phyloP scores from a whole-genome alignment of 1,284 basidiomycete genomes.

The Acaromyces ingoldii region DNA sequence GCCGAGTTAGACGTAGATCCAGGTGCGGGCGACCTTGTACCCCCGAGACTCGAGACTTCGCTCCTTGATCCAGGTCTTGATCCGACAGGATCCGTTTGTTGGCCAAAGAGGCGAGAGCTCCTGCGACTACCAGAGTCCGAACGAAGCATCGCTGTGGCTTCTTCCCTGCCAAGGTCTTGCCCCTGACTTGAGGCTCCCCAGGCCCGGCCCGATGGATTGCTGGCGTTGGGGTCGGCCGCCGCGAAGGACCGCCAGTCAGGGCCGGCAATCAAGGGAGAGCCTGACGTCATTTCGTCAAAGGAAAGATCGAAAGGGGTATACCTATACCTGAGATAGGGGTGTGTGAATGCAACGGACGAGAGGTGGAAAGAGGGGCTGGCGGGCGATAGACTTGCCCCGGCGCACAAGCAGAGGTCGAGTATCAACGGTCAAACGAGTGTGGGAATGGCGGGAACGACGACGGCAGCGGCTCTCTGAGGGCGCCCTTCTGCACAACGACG shows the following conservation, averaged over 20 bases:
- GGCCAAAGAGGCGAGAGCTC: not conserved
- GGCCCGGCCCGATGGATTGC: not conserved
- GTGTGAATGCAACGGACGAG: too few species aligned
- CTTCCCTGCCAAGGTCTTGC: not conserved
- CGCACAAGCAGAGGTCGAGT: too few species aligned
- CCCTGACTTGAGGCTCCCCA: too few species aligned
- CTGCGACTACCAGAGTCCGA: not conserved
- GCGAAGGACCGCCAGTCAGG: constrained; percentile 1
- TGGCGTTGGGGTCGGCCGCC: not conserved
- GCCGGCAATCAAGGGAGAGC: not conserved
- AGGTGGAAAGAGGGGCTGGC: too few species aligned
- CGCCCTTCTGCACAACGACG: too few species aligned
- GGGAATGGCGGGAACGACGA: too few species aligned
- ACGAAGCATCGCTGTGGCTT: not conserved
- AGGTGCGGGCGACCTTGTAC: not conserved
- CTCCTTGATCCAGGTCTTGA: constrained; percentile 2
- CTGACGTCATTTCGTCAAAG: not conserved
- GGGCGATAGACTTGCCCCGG: too few species aligned
- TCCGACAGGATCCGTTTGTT: constrained; percentile 1
- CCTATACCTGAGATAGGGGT: too few species aligned
- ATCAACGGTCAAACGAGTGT: too few species aligned
- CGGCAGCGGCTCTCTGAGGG: too few species aligned
- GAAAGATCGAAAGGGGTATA: too few species aligned
- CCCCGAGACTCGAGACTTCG: not conserved
- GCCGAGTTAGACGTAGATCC: not conserved